These are phyloP conservation scores for Mentha longifolia DNA, from an alignment of 257 asterid genomes.

Conservation along the genomic window DNA sequence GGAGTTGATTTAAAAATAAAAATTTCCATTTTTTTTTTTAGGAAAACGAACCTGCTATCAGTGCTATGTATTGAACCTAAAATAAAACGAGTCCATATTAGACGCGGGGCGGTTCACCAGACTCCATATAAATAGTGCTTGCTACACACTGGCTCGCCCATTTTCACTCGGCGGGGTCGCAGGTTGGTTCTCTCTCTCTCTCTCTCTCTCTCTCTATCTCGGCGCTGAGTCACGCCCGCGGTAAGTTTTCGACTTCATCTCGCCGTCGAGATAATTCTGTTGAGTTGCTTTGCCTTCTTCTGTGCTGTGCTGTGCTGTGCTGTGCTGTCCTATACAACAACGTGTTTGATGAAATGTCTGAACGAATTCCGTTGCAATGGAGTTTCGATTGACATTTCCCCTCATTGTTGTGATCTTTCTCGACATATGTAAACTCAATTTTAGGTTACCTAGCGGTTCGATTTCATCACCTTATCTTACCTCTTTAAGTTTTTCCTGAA, in stretches of 20 bases:
- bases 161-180: slow-evolving; percentile 4
- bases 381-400: not conserved
- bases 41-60: no score
- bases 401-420: not conserved
- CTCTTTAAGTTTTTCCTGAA: slow-evolving; percentile 7
- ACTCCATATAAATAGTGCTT: not conserved
- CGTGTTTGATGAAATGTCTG: slow-evolving; percentile 37
- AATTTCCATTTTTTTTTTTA: no score
- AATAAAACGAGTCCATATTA: not conserved
- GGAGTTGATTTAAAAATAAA: no score
- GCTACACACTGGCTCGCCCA: not conserved
- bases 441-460: not conserved
- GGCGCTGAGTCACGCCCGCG: not conserved
- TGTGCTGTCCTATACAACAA: not conserved
- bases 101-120: not conserved
- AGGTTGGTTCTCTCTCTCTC: slow-evolving; percentile 23
- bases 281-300: not conserved
- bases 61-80: no score
- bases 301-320: no score
- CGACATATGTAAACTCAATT: not conserved
- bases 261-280: not conserved
- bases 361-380: slow-evolving; percentile 7
- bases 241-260: not conserved
- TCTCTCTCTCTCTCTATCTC: slow-evolving; percentile 11
- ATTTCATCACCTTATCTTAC: not conserved